Base-by-base conservation (phyloP, 2,329 filamentous ascomycete genomes). In the Oidium heveae region DNA sequence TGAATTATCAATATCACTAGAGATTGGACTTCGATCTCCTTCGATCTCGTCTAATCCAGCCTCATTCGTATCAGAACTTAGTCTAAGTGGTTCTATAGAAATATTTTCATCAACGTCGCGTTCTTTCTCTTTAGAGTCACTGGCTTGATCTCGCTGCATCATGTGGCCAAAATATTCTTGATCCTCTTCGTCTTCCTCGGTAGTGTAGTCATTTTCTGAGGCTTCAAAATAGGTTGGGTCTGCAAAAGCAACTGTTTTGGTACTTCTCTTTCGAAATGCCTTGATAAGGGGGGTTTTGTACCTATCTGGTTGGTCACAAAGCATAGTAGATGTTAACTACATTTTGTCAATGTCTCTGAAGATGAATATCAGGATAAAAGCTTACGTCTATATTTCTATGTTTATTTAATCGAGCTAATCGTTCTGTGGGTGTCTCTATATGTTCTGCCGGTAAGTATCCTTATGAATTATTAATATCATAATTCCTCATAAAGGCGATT, bases 371-470 rank as follows among this genome's bases (percentile, higher is more conserved):
- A 36, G 13, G 22, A n/a, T n/a, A 12, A 47, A 41, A 46, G 55
- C 85, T 59, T 76, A 94, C 87, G 71, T 98, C 91, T 62, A 96
- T 88, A 65, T 98, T 98, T 64, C 91, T 79, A 69, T 98, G 91
- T 69, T 98, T 98, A 68, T 98, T 98, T 59, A 96, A 70, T 59
- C 91, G 80, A 49, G 91, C 91, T 58, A 98, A 70, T 65, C 91
- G 77, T 71, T 98, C 91, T 16, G 89, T 95, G 2, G 91, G 91
- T 9, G 91, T 98, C 67, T 98, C 91, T 60, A 98, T 98, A 66
- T 98, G 91, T 67, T 98, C 91, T 52, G 91, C 91, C 52, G 91
- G 91, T 55, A 98, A 72, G 65, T 98, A 98, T 46, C 89, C 89
- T 94, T 54, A 44, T 59, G 50, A 54, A 36, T n/a, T 16, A 9